Conservation (phyloP, 2,329 filamentous ascomycete genomes). For the Cladorrhinum sp. region DNA sequence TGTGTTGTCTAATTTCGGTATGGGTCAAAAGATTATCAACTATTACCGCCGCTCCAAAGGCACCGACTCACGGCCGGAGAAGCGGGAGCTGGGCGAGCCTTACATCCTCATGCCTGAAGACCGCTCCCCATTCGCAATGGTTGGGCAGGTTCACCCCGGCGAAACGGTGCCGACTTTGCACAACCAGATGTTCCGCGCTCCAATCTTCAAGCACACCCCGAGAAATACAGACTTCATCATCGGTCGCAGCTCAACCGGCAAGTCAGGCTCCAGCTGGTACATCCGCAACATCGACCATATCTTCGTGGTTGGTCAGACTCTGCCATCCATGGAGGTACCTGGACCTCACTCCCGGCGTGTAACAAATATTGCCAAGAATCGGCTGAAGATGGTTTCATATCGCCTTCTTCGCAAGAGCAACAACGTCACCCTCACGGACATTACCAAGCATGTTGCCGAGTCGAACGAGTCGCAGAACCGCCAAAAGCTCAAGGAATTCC, state of each 20-base stretch:
- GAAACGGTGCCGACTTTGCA: conserved; percentile 88
- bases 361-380: conserved; percentile 94
- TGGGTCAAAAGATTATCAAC: conserved; percentile 94
- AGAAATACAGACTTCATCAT: conserved; percentile 83
- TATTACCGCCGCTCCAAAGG: conserved; percentile 82
- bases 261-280: conserved; percentile 75
- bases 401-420: conserved; percentile 78
- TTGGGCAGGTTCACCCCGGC: conserved; percentile 87
- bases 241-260: conserved; percentile 74
- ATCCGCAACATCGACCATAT: conserved; percentile 88
- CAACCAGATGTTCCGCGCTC: conserved; percentile 93
- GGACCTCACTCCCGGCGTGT: conserved; percentile 92
- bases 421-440: conserved; percentile 72
- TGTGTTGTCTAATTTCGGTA: conserved; percentile 92
- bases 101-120: conserved; percentile 87
- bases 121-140: conserved; percentile 92
- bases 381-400: conserved; percentile 93
- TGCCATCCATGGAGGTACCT: conserved; percentile 88
- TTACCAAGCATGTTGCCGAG: conserved; percentile 88
- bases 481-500: conserved; percentile 95
- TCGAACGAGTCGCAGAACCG: conserved; percentile 94
- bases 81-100: conserved; percentile 82
- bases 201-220: conserved; percentile 82
- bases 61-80: conserved; percentile 73
- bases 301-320: conserved; percentile 86